Base-by-base conservation (phyloP, 2,329 filamentous ascomycete species). In the Diaporthe capsici region DNA sequence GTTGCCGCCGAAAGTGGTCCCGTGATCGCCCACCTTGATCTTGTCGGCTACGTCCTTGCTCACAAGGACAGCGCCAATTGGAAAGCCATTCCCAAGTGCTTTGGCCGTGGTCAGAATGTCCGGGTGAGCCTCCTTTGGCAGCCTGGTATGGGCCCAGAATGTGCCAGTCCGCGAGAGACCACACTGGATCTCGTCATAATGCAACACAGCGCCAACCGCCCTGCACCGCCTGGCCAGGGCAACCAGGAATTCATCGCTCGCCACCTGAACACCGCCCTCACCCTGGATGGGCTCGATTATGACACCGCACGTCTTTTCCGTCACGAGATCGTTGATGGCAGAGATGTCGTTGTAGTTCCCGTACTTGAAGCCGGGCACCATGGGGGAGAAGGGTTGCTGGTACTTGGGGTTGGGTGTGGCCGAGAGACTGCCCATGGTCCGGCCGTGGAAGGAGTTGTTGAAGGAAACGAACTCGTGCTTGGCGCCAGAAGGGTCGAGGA, bases 351-450 rank as follows among this genome's bases (percentile, higher is more conserved):
- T 98, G 87, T 93, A 97, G 10, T 87, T 93, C 71, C 95, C 96
- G 82, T 97, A 95, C 82, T 88, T 92, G 87, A 98, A 98, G 2
- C 97, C 97, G 0, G 97, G 96, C 1, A 99, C 87, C 96, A 99
- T 98, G 51, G 97, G 97, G 20, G 94, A 89, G 82, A 99, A 99
- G 0, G 97, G 97, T 80, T 93, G 91, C 86, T 99, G 97, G 86
- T 99, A 99, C 85, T 99, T 99, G 25, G 95, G 95, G 86, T 98
- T 99, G 65, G 96, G 97, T 7, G 97, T 99, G 15, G 97, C 97
- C n/a, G 95, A 98, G 60, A 99, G 87, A 75, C 93, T 92, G 71
- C 97, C 97, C 95, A 98, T 98, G 22, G 97, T 98, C 76, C 97
- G 93, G 80, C 97, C 97, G 85, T 99, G 97, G 89, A 99, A 99